Conservation (phyloP, 441 rosid species). For the Pelargonium cotyledonis region DNA sequence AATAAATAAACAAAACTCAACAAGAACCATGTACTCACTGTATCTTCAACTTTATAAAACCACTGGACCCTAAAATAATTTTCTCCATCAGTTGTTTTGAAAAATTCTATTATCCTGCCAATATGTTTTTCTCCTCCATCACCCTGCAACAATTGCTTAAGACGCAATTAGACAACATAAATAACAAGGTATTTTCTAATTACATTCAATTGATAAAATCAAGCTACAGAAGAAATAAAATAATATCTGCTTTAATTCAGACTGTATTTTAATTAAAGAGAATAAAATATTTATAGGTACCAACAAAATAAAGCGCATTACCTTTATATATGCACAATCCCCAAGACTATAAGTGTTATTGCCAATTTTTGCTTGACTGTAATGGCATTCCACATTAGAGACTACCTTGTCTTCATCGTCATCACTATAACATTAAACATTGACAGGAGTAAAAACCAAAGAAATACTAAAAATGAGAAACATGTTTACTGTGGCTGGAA, state of each 20-base stretch:
- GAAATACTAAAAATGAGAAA: constrained; percentile 18
- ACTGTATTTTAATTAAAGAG: not conserved
- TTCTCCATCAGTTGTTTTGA: constrained; percentile 24
- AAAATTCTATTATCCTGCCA: constrained; percentile 29
- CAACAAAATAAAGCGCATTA: constrained; percentile 18
- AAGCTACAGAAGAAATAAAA: not conserved
- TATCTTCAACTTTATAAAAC: constrained; percentile 33
- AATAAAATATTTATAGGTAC: not conserved
- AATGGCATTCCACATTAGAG: constrained; percentile 82
- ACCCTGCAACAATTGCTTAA: constrained; percentile 48
- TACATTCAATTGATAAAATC: not conserved
- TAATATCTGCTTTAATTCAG: no score
- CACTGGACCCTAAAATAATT: constrained; percentile 26
- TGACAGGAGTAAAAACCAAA: constrained; percentile 14
- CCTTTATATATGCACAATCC: constrained; percentile 73
- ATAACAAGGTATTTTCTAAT: constrained; percentile 6
- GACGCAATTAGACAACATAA: constrained; percentile 4
- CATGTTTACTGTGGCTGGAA: constrained; percentile 3
- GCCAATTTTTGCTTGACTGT: constrained; percentile 54
- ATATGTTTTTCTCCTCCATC: constrained; percentile 23
- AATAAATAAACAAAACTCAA: constrained; percentile 18
- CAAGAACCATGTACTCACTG: constrained; percentile 18
- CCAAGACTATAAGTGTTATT: constrained; percentile 52
- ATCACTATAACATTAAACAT: constrained; percentile 32
- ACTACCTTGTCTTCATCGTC: constrained; percentile 75